These are phyloP conservation scores for Daphne laureola DNA, from an alignment of 441 rosid species.

Conservation along the genomic window DNA sequence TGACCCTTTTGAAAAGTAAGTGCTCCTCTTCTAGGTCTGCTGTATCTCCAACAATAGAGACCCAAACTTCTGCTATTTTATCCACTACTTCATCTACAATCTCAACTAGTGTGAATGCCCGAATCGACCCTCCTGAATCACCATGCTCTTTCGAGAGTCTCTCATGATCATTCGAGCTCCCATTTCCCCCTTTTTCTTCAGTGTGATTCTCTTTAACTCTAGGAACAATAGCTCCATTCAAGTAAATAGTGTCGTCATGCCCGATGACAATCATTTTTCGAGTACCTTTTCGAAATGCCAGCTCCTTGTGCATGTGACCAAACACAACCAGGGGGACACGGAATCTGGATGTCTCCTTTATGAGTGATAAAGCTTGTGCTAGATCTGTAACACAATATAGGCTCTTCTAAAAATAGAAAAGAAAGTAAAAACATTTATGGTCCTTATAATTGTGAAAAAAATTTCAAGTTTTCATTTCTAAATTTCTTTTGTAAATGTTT, in stretches of 20 bases:
- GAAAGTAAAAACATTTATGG: not conserved
- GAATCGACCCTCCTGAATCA: slow-evolving; percentile 31
- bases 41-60: slow-evolving; percentile 38
- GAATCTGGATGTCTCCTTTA: slow-evolving; percentile 42
- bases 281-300: slow-evolving; percentile 49
- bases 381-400: slow-evolving; percentile 43
- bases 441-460: too few relatives aligned
- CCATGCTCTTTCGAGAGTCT: slow-evolving; percentile 14
- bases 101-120: slow-evolving; percentile 67
- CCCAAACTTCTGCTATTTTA: slow-evolving; percentile 71
- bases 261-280: slow-evolving; percentile 63
- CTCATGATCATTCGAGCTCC: slow-evolving; percentile 8
- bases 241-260: slow-evolving; percentile 47
- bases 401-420: slow-evolving; percentile 6
- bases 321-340: slow-evolving; percentile 58
- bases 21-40: slow-evolving; percentile 44
- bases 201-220: slow-evolving; percentile 32
- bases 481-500: too few relatives aligned
- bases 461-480: too few relatives aligned
- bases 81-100: slow-evolving; percentile 47
- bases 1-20: slow-evolving; percentile 24
- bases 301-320: slow-evolving; percentile 91
- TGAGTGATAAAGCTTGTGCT: slow-evolving; percentile 51
- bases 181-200: slow-evolving; percentile 9
- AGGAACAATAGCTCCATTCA: slow-evolving; percentile 83